These are phyloP conservation scores for Dactylorhiza incarnata DNA, from an alignment of 106 monocot genomes.

Conservation along the genomic window DNA sequence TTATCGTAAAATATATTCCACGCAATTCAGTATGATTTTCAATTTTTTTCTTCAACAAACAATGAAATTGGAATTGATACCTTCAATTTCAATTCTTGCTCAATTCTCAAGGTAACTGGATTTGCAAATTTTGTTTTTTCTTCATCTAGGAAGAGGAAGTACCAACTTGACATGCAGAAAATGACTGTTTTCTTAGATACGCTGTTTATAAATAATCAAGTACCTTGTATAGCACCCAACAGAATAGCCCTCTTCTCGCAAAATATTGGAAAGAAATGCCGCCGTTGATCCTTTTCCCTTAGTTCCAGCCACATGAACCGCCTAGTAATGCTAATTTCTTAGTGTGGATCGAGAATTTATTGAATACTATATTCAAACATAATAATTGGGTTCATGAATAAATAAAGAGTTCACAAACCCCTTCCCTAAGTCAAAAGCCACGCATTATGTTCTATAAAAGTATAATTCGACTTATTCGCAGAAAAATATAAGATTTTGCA, in stretches of 20 bases:
- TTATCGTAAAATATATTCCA: too few species aligned
- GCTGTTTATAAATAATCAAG: neutral
- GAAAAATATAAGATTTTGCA: too few species aligned
- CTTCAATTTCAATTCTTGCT: too few species aligned
- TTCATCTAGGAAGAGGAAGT: neutral
- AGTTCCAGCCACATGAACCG: constrained; percentile 87
- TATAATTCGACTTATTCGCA: too few species aligned
- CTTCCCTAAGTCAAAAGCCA: too few species aligned
- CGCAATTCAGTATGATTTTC: too few species aligned
- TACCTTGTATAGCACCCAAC: constrained; percentile 97
- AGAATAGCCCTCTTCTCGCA: constrained; percentile 63
- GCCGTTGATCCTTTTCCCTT: constrained; percentile 97
- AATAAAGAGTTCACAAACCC: too few species aligned
- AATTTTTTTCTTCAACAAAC: too few species aligned
- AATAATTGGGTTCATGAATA: neutral
- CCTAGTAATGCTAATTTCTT: constrained; percentile 27
- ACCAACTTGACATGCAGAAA: neutral
- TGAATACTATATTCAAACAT: neutral
- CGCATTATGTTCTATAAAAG: too few species aligned
- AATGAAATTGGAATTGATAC: too few species aligned
- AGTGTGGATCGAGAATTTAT: constrained; percentile 2
- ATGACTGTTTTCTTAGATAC: neutral
- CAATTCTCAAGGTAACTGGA: too few species aligned
- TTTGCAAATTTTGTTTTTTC: neutral
- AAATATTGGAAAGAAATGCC: constrained; percentile 81